These are phyloP conservation scores for Eucalyptus coolabah DNA, from an alignment of 345 rosid genomes.

Conservation along the genomic window DNA sequence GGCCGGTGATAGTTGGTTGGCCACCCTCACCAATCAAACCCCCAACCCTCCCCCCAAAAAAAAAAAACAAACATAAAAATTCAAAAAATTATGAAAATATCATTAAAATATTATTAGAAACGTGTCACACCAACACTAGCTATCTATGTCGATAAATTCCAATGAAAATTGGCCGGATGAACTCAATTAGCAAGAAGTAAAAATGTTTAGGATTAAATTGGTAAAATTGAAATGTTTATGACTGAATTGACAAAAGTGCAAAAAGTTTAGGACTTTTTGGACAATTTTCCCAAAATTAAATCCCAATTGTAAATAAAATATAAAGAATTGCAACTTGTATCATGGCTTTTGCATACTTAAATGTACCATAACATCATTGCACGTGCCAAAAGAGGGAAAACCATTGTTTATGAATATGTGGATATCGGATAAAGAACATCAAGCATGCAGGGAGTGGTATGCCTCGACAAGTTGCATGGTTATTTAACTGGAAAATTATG, in stretches of 20 bases:
- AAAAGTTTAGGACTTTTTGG: too few species aligned
- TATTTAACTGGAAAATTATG: neutral
- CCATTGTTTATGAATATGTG: neutral
- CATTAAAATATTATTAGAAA: too few species aligned
- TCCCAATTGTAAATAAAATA: neutral
- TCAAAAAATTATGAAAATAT: too few species aligned
- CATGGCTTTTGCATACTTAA: neutral
- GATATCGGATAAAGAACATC: neutral
- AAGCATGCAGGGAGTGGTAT: neutral
- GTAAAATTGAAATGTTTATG: too few species aligned
- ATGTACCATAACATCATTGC: neutral
- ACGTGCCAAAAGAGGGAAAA: neutral
- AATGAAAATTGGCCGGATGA: rapidly evolving
- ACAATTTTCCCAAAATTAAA: neutral
- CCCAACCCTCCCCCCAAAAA: too few species aligned
- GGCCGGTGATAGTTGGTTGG: too few species aligned
- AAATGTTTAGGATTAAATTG: too few species aligned
- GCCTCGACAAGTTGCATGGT: neutral
- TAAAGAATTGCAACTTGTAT: neutral
- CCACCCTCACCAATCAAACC: too few species aligned
- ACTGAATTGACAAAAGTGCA: too few species aligned
- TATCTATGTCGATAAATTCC: rapidly evolving
- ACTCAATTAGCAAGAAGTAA: too few species aligned
- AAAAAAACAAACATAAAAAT: too few species aligned
- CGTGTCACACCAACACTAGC: rapidly evolving